Percentiles rank a stretch among this genome's conserved stretches.
Conservation (phyloP, 495 filamentous ascomycete species). For the Parmelia sp. region DNA sequence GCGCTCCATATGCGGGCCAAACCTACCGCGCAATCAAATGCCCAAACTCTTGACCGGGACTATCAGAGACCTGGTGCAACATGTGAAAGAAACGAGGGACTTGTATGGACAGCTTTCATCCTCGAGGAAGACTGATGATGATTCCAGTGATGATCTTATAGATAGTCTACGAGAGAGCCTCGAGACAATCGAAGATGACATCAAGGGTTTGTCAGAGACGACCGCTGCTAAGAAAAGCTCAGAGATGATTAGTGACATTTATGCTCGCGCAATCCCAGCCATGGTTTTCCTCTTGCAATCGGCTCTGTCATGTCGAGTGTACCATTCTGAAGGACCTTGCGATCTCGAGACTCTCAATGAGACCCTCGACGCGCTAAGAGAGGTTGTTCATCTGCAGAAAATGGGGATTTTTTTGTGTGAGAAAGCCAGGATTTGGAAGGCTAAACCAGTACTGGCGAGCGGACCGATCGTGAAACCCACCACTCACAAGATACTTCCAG, state of each 20-base stretch:
- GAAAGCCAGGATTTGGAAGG: conserved; percentile 19
- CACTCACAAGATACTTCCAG: conserved; percentile 9
- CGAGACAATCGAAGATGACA: conserved; percentile 3
- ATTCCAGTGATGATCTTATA: neutral
- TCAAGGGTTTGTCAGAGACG: conserved; percentile 5
- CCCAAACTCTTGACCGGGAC: conserved; percentile 5
- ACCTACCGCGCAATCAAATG: conserved; percentile 2
- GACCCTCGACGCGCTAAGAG: neutral
- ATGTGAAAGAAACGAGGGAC: conserved; percentile 2
- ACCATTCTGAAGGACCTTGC: neutral
- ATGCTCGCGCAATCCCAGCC: conserved; percentile 20
- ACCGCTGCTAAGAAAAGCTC: neutral
- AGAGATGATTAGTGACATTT: conserved; percentile 21
- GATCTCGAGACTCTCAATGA: conserved; percentile 13
- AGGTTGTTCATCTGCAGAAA: conserved; percentile 19
- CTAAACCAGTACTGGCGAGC: conserved; percentile 6
- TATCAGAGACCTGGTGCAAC: neutral
- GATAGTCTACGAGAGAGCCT: too few relatives aligned
- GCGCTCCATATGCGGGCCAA: neutral
- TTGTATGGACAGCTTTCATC: neutral
- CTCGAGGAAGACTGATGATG: neutral
- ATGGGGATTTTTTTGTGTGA: conserved; percentile 14
- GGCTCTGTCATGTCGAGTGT: conserved; percentile 6
- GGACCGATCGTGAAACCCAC: conserved; percentile 14
- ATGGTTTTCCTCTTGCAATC: conserved; percentile 17